Conservation (phyloP, 2,329 filamentous ascomycete species). For the Teratosphaeria epicoccoides region DNA sequence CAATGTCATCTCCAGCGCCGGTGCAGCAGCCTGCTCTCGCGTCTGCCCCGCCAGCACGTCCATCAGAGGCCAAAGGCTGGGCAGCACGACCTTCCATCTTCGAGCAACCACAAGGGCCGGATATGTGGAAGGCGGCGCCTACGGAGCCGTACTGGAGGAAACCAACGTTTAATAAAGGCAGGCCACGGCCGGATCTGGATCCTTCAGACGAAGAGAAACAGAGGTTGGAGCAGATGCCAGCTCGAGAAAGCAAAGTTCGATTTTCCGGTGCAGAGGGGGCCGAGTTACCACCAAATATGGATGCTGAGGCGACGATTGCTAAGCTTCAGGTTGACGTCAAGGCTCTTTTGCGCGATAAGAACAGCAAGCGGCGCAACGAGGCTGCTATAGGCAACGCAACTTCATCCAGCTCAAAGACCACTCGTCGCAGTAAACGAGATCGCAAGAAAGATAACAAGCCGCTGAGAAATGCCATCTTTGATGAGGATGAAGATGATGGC, state of each 20-base stretch:
- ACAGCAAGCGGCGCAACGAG: conserved; percentile 12
- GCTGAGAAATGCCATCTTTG: conserved; percentile 12
- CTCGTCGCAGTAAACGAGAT: conserved; percentile 20
- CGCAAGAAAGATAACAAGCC: conserved; percentile 24
- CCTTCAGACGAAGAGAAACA: conserved; percentile 7
- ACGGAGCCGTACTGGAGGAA: conserved; percentile 19
- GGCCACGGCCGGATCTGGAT: conserved; percentile 15
- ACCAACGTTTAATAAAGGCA: conserved; percentile 1
- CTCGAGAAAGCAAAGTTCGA: conserved; percentile 10
- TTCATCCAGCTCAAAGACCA: conserved; percentile 1
- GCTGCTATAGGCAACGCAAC: conserved; percentile 1
- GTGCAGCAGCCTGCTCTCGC: not conserved
- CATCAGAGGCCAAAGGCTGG: conserved; percentile 13
- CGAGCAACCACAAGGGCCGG: conserved; percentile 4
- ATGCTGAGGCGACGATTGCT: conserved; percentile 12
- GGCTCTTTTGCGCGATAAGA: conserved; percentile 15
- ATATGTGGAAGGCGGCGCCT: conserved; percentile 19
- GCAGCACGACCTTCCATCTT: conserved; percentile 10
- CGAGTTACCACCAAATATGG: conserved; percentile 2
- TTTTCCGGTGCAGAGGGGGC: conserved; percentile 6
- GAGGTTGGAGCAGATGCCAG: conserved; percentile 8
- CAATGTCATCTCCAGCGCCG: not conserved
- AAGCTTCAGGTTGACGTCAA: conserved; percentile 18
- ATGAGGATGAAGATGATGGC: conserved; percentile 42
- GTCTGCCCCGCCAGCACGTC: not conserved